A percentile compares a stretch with the other conserved stretches of the same genome.
Conservation (phyloP, 306 rosid species). For the Astragalus membranaceus region DNA sequence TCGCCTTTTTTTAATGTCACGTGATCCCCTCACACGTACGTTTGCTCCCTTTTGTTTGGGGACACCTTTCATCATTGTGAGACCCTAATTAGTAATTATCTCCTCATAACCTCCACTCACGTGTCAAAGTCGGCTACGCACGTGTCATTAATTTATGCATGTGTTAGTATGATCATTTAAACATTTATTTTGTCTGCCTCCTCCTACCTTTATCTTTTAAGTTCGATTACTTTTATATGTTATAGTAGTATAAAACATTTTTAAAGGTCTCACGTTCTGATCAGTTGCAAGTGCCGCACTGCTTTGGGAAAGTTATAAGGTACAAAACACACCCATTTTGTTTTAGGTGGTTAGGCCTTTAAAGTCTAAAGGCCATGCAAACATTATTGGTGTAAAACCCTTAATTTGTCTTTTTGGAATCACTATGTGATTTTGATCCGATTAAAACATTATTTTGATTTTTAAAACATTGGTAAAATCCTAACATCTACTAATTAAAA, state of each 20-base stretch:
- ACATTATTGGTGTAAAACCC: no score
- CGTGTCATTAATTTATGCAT: constrained; percentile 30
- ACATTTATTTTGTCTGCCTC: constrained; percentile 18
- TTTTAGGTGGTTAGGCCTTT: no score
- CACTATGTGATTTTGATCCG: no score
- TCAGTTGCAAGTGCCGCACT: constrained; percentile 30
- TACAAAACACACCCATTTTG: no score
- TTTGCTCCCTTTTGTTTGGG: constrained; percentile 2
- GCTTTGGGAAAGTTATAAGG: constrained; percentile 23
- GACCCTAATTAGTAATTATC: no score
- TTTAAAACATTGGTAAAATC: no score
- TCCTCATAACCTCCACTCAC: constrained; percentile 34
- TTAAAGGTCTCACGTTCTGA: constrained; percentile 35
- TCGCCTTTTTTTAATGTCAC: constrained; percentile 36
- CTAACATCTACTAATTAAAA: no score
- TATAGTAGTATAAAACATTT: constrained; percentile 1
- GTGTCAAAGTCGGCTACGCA: constrained; percentile 57
- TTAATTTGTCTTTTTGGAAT: no score
- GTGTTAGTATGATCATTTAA: neutral
- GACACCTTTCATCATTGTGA: constrained; percentile 27
- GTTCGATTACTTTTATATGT: constrained; percentile 22
- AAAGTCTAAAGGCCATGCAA: no score
- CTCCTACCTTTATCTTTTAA: neutral
- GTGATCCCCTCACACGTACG: constrained; percentile 59
- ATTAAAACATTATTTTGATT: no score